phyloP scores from a whole-genome alignment of 148 eudicot species.

The Cornus suecica region DNA sequence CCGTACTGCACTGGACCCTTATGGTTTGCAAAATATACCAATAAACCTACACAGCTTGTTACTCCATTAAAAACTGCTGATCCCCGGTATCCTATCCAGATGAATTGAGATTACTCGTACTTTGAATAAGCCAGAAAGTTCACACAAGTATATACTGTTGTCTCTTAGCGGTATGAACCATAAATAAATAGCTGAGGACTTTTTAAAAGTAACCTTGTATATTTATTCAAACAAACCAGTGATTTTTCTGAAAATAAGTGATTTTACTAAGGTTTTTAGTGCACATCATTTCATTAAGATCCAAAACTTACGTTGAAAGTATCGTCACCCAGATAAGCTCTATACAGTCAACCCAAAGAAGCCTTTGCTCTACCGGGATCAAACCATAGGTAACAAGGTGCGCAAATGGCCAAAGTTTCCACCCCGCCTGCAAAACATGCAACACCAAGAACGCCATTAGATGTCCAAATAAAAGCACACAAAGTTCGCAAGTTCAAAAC shows the following conservation, averaged over 20 bases:
- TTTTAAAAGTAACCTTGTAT: not conserved
- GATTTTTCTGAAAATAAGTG: not conserved
- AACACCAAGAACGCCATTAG: slow-evolving; percentile 5
- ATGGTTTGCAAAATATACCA: too few species aligned
- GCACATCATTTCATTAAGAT: not conserved
- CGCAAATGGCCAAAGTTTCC: slow-evolving; percentile 98
- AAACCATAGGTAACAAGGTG: slow-evolving; percentile 86
- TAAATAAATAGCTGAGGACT: not conserved
- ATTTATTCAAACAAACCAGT: not conserved
- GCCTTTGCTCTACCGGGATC: slow-evolving; percentile 89
- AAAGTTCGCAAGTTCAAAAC: not conserved
- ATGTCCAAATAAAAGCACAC: not conserved
- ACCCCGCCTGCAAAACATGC: slow-evolving; percentile 55
- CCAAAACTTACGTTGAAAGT: slow-evolving; percentile 77
- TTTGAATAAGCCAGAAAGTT: too few species aligned
- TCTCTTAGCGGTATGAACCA: too few species aligned
- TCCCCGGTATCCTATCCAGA: too few species aligned
- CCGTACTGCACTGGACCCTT: too few species aligned
- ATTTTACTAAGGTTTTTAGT: not conserved
- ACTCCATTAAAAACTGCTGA: too few species aligned
- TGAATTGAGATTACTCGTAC: too few species aligned
- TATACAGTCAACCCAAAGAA: slow-evolving; percentile 95
- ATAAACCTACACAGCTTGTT: too few species aligned
- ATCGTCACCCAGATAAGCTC: slow-evolving; percentile 98
- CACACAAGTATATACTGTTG: too few species aligned